Percentiles rank a stretch among this genome's conserved stretches.
Evolutionary conservation across 2,329 filamentous ascomycete species (phyloP).

Genomic region (Fusarium torreyae): DNA sequence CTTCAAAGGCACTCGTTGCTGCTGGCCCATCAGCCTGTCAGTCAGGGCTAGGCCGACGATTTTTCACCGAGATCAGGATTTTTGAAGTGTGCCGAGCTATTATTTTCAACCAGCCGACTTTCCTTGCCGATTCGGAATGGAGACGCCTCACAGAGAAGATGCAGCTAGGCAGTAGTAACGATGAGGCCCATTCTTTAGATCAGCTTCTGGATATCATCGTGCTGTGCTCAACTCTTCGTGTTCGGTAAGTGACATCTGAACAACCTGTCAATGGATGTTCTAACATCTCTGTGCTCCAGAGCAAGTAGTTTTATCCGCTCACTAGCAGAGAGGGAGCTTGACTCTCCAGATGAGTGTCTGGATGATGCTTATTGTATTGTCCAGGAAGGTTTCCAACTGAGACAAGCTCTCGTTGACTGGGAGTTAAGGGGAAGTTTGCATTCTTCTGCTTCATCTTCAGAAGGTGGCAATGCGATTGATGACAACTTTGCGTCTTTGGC

Average conservation of each 20-base stretch:
- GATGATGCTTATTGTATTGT: constrained; percentile 20
- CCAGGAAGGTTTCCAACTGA: constrained; percentile 38
- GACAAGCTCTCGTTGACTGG: constrained; percentile 40
- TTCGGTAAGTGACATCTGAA: constrained; percentile 44
- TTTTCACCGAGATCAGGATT: constrained; percentile 52
- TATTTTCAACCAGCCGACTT: constrained; percentile 51
- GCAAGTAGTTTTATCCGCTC: constrained; percentile 11
- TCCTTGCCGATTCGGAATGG: constrained; percentile 50
- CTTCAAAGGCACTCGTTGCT: constrained; percentile 51
- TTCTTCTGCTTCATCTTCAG: fast-evolving
- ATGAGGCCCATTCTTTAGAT: constrained; percentile 23
- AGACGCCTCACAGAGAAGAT: constrained; percentile 7
- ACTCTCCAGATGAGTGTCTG: fast-evolving
- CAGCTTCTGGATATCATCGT: constrained; percentile 53
- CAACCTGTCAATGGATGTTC: fast-evolving
- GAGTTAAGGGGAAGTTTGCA: background rate
- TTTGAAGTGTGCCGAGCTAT: constrained; percentile 55
- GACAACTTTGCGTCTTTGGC: constrained; percentile 44
- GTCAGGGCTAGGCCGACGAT: constrained; percentile 43
- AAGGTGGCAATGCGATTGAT: fast-evolving
- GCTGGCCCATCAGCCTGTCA: constrained; percentile 48
- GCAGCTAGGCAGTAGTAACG: background rate
- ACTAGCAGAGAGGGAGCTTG: fast-evolving
- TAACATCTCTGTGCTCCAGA: background rate
- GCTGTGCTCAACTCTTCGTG: constrained; percentile 51